Base-by-base conservation (phyloP, 2,329 filamentous ascomycete species). In the Thermothelomyces thermophilus region DNA sequence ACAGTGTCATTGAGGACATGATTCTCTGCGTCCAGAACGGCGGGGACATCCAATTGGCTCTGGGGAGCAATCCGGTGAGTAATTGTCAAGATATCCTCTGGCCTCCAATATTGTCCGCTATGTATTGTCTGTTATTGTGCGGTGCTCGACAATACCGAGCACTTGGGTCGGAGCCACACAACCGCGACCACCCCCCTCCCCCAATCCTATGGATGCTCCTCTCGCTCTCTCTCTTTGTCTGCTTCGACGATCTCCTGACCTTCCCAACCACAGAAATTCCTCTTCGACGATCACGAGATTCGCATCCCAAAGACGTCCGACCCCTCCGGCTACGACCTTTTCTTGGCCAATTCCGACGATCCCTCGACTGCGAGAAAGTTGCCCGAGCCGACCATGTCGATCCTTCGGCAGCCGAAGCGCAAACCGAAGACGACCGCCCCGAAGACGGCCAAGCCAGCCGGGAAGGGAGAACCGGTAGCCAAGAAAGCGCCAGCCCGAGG, bases 1-100 rank as follows among this genome's bases (percentile, higher is more conserved):
- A 82, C 62, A 70, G 69, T 62, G 70, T 80, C 45, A 76, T 84
- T 59, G 77, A 82, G 62, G 73, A 79, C 54, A 77, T 84, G 74
- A 82, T 84, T 57, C 72, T 72, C 63, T 79, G 75, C 60, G 73
- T 78, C 34, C 75, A 76, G 59, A 72, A 74, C 68, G 79, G 78
- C 44, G 72, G 77, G 48, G 69, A 73, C 40, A 72, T 84, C 46
- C 71, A 79, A 59, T 68, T 84, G 59, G 73, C 76, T 5, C 65
- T 84, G 54, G 81, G 81, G 35, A 71, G 69, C 60, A 72, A 67
- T 58, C 80, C 80, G 33, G 81, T 84, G 77, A 73, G 48, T 46
- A n/a, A 41, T 52, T 43, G 47, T 26, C 9, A 9, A 26, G 24
- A 26, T 5, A 51, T 45, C 48, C 55, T 34, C 33, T 44, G 50